Evolutionary conservation across 1,284 basidiomycete genomes (phyloP).

Genomic region (Cutaneotrichosporon daszewskae): DNA sequence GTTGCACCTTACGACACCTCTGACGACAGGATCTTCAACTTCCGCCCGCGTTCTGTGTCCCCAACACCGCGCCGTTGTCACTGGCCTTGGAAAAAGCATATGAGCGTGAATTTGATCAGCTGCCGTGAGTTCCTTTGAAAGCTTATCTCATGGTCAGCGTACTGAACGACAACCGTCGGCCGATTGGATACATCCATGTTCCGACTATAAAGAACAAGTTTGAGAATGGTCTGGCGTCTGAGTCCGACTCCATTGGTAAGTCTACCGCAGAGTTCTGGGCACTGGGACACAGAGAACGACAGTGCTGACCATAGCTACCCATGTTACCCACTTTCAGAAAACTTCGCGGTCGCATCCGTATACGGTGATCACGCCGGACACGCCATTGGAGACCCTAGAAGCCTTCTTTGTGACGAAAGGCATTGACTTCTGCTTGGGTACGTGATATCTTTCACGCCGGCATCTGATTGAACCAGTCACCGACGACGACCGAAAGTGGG

Average conservation of each 20-base stretch:
- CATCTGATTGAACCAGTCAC: constrained; percentile 58
- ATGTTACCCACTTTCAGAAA: constrained; percentile 72
- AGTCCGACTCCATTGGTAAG: constrained; percentile 53
- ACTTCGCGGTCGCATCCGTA: constrained; percentile 56
- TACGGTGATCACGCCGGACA: constrained; percentile 70
- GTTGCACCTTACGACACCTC: neutral
- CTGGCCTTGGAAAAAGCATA: constrained; percentile 77
- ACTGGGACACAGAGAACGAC: too few species aligned
- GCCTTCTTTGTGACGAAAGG: constrained; percentile 61
- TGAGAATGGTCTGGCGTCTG: constrained; percentile 63
- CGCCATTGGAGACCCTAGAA: constrained; percentile 69
- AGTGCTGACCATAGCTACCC: constrained; percentile 53
- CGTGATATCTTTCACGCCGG: constrained; percentile 19
- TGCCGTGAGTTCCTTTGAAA: constrained; percentile 59
- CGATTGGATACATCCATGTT: constrained; percentile 76
- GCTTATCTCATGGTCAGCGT: constrained; percentile 53
- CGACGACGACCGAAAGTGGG: constrained; percentile 73
- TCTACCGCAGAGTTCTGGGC: constrained; percentile 6
- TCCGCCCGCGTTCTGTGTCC: constrained; percentile 78
- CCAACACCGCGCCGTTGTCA: constrained; percentile 62
- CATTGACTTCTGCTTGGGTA: constrained; percentile 67
- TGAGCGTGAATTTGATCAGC: constrained; percentile 82
- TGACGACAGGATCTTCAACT: constrained; percentile 70
- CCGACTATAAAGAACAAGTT: constrained; percentile 66
- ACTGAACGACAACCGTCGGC: constrained; percentile 62